A percentile compares a stretch with the other conserved stretches of the same genome.
Evolutionary conservation across 2,329 filamentous ascomycete genomes (phyloP).

Genomic region (Ascochyta viciae-villosae): DNA sequence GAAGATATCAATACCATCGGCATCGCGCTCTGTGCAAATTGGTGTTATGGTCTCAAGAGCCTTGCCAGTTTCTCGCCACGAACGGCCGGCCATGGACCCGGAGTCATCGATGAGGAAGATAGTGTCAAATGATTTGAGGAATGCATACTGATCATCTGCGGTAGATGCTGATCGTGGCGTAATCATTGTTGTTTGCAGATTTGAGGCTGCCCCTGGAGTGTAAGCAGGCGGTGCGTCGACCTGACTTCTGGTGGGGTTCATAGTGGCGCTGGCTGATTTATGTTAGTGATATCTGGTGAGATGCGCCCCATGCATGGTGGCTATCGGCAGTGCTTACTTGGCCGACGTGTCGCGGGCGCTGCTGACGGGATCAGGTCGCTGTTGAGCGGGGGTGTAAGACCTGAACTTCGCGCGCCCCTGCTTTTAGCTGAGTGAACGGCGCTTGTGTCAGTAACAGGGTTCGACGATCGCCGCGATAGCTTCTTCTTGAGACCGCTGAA

Average conservation of each 20-base stretch:
- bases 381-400: constrained; percentile 24
- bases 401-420: constrained; percentile 19
- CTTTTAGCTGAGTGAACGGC: constrained; percentile 1
- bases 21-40: constrained; percentile 80
- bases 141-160: constrained; percentile 74
- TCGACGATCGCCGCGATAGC: constrained; percentile 28
- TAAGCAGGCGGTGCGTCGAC: constrained; percentile 54
- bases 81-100: constrained; percentile 79
- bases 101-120: constrained; percentile 92
- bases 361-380: constrained; percentile 29
- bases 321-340: constrained; percentile 39
- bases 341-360: constrained; percentile 48
- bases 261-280: constrained; percentile 34
- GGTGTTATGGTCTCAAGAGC: constrained; percentile 78
- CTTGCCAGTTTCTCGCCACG: constrained; percentile 76
- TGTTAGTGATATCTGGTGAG: constrained; percentile 2
- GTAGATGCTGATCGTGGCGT: constrained; percentile 6
- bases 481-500: constrained; percentile 37
- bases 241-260: constrained; percentile 36
- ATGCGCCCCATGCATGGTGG: not conserved
- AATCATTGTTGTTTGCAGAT: constrained; percentile 2
- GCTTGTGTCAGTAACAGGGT: constrained; percentile 17
- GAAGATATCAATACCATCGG: constrained; percentile 87
- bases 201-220: constrained; percentile 37
- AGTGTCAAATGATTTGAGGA: constrained; percentile 83